phyloP scores from a whole-genome alignment of 2,329 filamentous ascomycete species.

The Cladosporium sp. region DNA sequence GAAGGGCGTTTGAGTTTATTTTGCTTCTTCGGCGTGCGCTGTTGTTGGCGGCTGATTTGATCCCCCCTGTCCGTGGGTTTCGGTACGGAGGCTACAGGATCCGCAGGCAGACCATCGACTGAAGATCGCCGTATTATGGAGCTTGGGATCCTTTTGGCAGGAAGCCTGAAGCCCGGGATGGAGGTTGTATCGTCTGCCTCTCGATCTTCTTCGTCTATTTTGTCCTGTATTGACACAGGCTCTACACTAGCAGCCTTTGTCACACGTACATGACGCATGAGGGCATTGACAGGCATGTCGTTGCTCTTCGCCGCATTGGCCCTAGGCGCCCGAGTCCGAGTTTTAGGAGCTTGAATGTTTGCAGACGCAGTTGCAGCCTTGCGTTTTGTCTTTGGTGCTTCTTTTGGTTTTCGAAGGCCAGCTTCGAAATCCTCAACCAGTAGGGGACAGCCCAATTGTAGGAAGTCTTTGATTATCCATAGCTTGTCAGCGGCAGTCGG shows the following conservation, averaged over 20 bases:
- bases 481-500: slow-evolving; percentile 60
- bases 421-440: slow-evolving; percentile 63
- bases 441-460: slow-evolving; percentile 59
- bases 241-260: slow-evolving; percentile 15
- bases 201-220: slow-evolving; percentile 1
- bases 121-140: background rate
- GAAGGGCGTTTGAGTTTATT: slow-evolving; percentile 24
- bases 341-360: slow-evolving; percentile 16
- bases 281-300: slow-evolving; percentile 16
- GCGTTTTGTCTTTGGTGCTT: slow-evolving; percentile 22
- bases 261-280: slow-evolving; percentile 18
- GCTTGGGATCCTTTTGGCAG: background rate
- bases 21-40: slow-evolving; percentile 20
- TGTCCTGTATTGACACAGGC: too few relatives aligned
- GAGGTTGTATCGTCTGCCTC: background rate
- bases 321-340: slow-evolving; percentile 15
- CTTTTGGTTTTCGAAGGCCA: slow-evolving; percentile 24
- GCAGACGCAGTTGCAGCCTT: slow-evolving; percentile 20
- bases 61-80: background rate
- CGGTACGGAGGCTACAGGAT: slow-evolving; percentile 4
- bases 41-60: background rate
- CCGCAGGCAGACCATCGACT: background rate
- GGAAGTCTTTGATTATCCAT: slow-evolving; percentile 65
- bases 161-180: slow-evolving; percentile 14
- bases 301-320: slow-evolving; percentile 6